These are phyloP conservation scores for Pestalotiopsis sp. DNA, from an alignment of 2,329 filamentous ascomycete species.

Conservation along the genomic window DNA sequence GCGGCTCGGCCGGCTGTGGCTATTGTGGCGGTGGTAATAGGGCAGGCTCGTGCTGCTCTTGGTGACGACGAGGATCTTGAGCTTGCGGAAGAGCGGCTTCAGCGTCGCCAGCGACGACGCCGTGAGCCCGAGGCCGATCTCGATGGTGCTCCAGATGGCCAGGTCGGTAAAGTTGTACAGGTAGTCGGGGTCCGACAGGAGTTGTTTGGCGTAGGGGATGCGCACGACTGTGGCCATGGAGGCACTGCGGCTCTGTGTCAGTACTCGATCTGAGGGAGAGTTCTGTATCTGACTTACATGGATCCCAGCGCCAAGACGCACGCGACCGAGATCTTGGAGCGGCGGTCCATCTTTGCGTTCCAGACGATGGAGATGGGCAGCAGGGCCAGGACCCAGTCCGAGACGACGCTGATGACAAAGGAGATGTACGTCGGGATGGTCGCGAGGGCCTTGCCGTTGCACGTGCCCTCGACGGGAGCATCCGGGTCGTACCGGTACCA, in stretches of 20 bases:
- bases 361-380: conserved; percentile 16
- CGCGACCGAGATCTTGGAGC: conserved; percentile 13
- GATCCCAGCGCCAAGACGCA: conserved; percentile 15
- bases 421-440: conserved; percentile 10
- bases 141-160: conserved; percentile 17
- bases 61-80: conserved; percentile 9
- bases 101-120: conserved; percentile 16
- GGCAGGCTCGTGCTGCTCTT: not conserved
- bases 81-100: conserved; percentile 15
- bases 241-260: not conserved
- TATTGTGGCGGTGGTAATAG: not conserved
- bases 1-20: not conserved
- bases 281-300: conserved; percentile 12
- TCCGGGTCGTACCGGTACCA: conserved; percentile 15
- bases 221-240: conserved; percentile 16
- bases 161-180: conserved; percentile 17
- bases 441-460: not conserved
- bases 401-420: conserved; percentile 12
- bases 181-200: conserved; percentile 15
- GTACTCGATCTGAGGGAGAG: not conserved
- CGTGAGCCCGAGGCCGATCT: conserved; percentile 14
- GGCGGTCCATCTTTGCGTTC: conserved; percentile 14
- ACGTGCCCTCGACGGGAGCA: conserved; percentile 10
- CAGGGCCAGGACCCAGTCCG: conserved; percentile 10
- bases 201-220: conserved; percentile 16